Evolutionary conservation across 2,329 filamentous ascomycete species (phyloP), one percentile per base, ranked within the genome.

Genomic region (Aspergillus proliferans): DNA sequence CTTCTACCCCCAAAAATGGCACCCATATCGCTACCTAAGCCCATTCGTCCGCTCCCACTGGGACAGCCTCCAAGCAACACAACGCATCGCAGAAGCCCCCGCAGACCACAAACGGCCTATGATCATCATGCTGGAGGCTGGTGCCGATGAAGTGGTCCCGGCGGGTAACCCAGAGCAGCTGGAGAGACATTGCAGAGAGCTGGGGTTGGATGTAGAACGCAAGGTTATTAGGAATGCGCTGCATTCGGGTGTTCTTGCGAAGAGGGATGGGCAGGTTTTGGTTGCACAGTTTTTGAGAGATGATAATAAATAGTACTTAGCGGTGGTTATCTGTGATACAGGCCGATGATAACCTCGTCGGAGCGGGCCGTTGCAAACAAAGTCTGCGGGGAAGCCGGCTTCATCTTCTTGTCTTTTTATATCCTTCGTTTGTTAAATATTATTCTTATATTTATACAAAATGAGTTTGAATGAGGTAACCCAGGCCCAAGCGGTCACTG

Each of bases 1-100:
- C 1, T 66, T 92, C 2, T 92, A 91, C 60, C 87, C 87, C 1
- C 85, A 90, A 58, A 86, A 80, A 57, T 91, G 87, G 86, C 71
- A 91, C 6, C 87, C 87, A 0, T 92, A 92, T 63, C 79, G 80
- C 43, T 83, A 91, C 62, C 74, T 92, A 0, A 82, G 82, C 75
- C 85, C 84, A 0, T 90, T 91, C 60, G 73, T 91, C 9, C 76
- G 85, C 56, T 90, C 74, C 48, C 70, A 69, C 41, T 81, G 78
- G 77, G 74, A 79, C 53, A 76, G 68, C 43, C 64, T 67, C 21
- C 55, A 49, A 0, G 71, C 74, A 2, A 51, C 79, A 49, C 62
- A 62, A 3, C 58, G 53, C 7, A 68, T 79, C 21, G 68, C 71
- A 24, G 12, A 41, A 24, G 19, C 19, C 12, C 19, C 39, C 24